These are phyloP conservation scores for Scedosporium minutisporum DNA, from an alignment of 2,329 filamentous ascomycete genomes.

Conservation along the genomic window DNA sequence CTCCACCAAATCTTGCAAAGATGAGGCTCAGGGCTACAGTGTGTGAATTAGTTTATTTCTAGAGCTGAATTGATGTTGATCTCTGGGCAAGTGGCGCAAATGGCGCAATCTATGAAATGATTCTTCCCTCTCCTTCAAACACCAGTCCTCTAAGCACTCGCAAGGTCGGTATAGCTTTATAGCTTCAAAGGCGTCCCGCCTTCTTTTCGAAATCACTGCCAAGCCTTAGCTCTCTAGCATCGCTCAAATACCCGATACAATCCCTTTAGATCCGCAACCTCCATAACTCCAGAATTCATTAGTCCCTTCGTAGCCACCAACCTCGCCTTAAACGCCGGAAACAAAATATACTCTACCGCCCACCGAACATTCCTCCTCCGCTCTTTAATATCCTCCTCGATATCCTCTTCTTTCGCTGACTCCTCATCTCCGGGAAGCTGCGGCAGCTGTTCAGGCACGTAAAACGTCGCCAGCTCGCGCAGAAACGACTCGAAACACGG, in stretches of 20 bases:
- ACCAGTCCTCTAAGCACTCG: too few species aligned
- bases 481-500: slow-evolving; percentile 77
- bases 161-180: too few species aligned
- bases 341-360: slow-evolving; percentile 76
- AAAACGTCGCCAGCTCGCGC: slow-evolving; percentile 80
- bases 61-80: not conserved
- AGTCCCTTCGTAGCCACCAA: slow-evolving; percentile 73
- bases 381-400: slow-evolving; percentile 41
- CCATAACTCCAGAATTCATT: slow-evolving; percentile 64
- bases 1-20: not conserved
- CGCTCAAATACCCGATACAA: slow-evolving; percentile 92
- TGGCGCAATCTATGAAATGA: not conserved
- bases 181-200: too few species aligned
- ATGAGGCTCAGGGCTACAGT: not conserved
- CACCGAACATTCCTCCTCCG: slow-evolving; percentile 62
- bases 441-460: slow-evolving; percentile 79
- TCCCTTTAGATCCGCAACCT: slow-evolving; percentile 86
- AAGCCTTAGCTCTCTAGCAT: slow-evolving; percentile 45
- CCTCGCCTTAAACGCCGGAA: slow-evolving; percentile 77
- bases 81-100: not conserved
- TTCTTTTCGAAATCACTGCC: too few species aligned
- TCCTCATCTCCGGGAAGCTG: slow-evolving; percentile 26
- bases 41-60: not conserved
- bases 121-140: too few species aligned
- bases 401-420: slow-evolving; percentile 23